Evolutionary conservation across 208 protist genomes (phyloP), one percentile per base, ranked within the genome.

Genomic region (Leishmania lainsoni): DNA sequence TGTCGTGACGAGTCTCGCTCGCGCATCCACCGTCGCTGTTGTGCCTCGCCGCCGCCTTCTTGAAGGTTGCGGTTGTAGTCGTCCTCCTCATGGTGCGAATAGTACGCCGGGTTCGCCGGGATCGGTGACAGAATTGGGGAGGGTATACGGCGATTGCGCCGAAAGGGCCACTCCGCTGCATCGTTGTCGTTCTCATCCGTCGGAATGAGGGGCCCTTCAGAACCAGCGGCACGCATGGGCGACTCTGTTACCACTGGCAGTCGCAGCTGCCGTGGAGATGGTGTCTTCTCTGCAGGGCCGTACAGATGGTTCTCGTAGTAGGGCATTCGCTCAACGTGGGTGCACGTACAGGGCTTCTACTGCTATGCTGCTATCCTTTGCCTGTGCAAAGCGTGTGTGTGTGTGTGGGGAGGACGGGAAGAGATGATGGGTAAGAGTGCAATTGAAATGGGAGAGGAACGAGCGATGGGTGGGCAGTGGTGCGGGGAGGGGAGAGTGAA

Each of bases 111-210:
- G 35, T 35, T 82, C 1, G 48, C 48, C 3, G 82, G 78, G 39
- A 80, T 79, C 49, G 71, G 82, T 10, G 82, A 85, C n/a, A 73
- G 54, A 61, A 61, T 79, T 3, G 78, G 82, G 29, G 82, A 75
- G 48, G 72, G n/a, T 5, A 86, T 39, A n/a, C 79, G 49, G 39
- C 73, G 81, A 14, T 61, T 65, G 39, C 66, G 75, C 14, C 76
- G 78, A 14, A 79, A 71, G 9, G 73, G 78, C 65, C 49, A 74
- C n/a, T n/a, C 74, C 49, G 32, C 56, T 10, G 58, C 45, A 76
- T 20, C 63, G 70, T 74, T 75, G 58, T 73, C 54, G 56, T 45
- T 59, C 5, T 80, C 45, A 29, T 17, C 6, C 20, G 48, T 54
- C 4, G 81, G 45, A 5, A 79, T 56, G 16, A 58, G n/a, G 32